Conservation (phyloP, 2,329 filamentous ascomycete species). For the Chalara sp. region DNA sequence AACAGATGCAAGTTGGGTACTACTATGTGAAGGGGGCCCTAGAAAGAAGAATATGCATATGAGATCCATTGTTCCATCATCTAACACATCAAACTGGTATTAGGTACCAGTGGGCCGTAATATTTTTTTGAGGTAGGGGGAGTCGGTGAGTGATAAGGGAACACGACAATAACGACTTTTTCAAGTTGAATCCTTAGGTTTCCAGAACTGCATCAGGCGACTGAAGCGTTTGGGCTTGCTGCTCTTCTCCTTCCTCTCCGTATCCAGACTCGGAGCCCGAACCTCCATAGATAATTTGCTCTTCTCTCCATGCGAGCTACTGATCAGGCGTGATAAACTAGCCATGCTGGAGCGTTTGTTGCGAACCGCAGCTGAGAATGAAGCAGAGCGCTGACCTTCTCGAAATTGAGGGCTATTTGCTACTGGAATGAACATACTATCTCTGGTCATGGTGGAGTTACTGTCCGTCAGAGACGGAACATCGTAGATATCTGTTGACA, state of each 20-base stretch:
- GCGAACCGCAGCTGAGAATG: slow-evolving; percentile 55
- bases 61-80: slow-evolving; percentile 19
- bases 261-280: slow-evolving; percentile 36
- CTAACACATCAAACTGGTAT: slow-evolving; percentile 17
- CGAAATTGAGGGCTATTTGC: slow-evolving; percentile 38
- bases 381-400: slow-evolving; percentile 53
- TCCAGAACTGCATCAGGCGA: slow-evolving; percentile 76
- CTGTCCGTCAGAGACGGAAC: slow-evolving; percentile 71
- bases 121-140: not conserved
- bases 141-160: not conserved
- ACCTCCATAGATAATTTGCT: slow-evolving; percentile 70
- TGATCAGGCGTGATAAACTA: slow-evolving; percentile 70
- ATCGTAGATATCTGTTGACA: slow-evolving; percentile 59
- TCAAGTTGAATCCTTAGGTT: slow-evolving; percentile 29
- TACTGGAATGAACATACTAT: slow-evolving; percentile 45
- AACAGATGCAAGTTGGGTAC: slow-evolving; percentile 12
- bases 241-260: slow-evolving; percentile 48
- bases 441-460: slow-evolving; percentile 67
- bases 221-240: slow-evolving; percentile 66
- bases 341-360: slow-evolving; percentile 70
- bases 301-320: slow-evolving; percentile 65
- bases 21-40: slow-evolving; percentile 4
- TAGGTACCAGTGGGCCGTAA: slow-evolving; percentile 8
- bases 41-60: slow-evolving; percentile 21
- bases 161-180: not conserved